Evolutionary conservation across 169 alveolate genomes (phyloP).

Genomic region (Plasmodium gonderi): DNA sequence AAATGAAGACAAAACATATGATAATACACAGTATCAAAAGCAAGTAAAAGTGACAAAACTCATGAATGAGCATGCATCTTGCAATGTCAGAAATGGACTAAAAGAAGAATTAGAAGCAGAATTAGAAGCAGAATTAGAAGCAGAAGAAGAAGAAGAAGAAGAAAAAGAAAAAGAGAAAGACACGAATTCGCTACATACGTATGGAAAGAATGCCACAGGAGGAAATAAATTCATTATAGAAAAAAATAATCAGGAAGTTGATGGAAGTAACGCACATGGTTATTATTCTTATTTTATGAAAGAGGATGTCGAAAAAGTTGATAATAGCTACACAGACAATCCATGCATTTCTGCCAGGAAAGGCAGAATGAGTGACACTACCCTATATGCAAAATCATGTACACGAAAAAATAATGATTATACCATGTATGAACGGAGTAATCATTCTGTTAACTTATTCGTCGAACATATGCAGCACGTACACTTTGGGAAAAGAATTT

Average conservation of each 20-base stretch:
- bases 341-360: neutral
- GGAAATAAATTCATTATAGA: no score
- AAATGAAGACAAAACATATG: neutral
- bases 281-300: no score
- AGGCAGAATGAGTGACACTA: neutral
- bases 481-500: conserved; percentile 30
- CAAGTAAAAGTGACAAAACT: neutral
- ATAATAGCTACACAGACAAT: neutral
- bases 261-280: no score
- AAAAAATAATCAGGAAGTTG: no score
- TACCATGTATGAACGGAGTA: conserved; percentile 21
- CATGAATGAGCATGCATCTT: neutral
- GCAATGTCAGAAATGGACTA: neutral
- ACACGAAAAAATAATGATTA: neutral
- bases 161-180: no score
- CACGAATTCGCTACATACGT: neutral
- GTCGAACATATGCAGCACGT: conserved; percentile 69
- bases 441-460: conserved; percentile 21
- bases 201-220: no score
- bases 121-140: no score
- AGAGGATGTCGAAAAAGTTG: no score
- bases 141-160: no score
- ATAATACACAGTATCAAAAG: neutral
- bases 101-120: neutral
- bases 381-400: neutral